Conservation (phyloP, 2,329 filamentous ascomycete species). For the Fusarium aywerte region DNA sequence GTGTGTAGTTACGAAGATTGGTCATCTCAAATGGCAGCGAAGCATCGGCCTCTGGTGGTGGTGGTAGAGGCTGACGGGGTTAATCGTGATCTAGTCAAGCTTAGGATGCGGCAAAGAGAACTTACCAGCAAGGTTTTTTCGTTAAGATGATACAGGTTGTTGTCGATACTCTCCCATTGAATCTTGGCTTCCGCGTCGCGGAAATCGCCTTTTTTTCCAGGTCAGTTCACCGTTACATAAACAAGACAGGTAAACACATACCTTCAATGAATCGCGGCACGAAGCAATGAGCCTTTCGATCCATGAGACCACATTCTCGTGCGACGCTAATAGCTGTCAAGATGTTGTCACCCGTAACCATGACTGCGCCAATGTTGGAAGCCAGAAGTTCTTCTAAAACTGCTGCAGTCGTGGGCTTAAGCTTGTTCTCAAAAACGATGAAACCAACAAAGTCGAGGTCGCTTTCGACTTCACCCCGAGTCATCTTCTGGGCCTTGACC, state of each 20-base stretch:
- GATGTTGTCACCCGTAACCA: conserved; percentile 99
- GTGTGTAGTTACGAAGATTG: conserved; percentile 84
- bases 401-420: conserved; percentile 85
- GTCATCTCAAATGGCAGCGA: conserved; percentile 87
- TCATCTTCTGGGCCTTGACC: conserved; percentile 96
- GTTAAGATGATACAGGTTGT: conserved; percentile 80
- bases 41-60: conserved; percentile 76
- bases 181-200: conserved; percentile 79
- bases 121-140: conserved; percentile 76
- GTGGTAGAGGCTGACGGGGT: conserved; percentile 70
- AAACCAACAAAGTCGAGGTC: conserved; percentile 91
- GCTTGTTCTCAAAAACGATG: conserved; percentile 98
- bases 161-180: conserved; percentile 95
- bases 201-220: conserved; percentile 67
- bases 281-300: conserved; percentile 87
- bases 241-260: conserved; percentile 41
- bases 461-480: conserved; percentile 83
- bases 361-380: conserved; percentile 88
- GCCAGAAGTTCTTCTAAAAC: conserved; percentile 84
- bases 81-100: neutral
- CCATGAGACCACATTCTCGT: conserved; percentile 85
- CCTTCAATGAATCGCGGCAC: conserved; percentile 87
- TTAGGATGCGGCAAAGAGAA: neutral
- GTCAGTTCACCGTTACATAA: conserved; percentile 21
- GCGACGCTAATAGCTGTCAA: conserved; percentile 96